Evolutionary conservation across 2,329 filamentous ascomycete genomes (phyloP), one percentile per base, ranked within the genome.

Genomic region (Fusarium marasasianum): DNA sequence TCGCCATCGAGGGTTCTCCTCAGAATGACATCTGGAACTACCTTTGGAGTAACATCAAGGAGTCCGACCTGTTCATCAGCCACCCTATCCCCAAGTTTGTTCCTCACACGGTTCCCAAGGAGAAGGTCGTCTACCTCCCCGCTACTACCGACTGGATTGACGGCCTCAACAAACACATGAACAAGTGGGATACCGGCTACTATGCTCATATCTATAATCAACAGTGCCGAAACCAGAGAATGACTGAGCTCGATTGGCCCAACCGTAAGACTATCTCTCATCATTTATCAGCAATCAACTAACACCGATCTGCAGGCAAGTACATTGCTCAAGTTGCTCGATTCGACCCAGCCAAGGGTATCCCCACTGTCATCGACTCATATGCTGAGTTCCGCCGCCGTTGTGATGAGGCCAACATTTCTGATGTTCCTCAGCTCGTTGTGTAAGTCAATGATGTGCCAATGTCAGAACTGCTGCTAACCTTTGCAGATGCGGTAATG

Each of bases 71-170:
- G 80, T 96, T 95, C 82, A 92, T 96, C 81, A 94, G 92, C 76
- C 94, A 96, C 76, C 94, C 94, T 0, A 93, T 96, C 60, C 90
- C 89, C 47, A 86, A 87, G 31, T 96, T 96, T 75, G 92, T 96
- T 15, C 94, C 94, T 5, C 83, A 86, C 37, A 91, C 86, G 64
- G 92, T 96, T 10, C 89, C 91, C 4, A 82, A 82, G 3, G 85
- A 91, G 60, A 92, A 89, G 74, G 91, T 96, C 1, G 91, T 89
- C 4, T 95, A 95, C 80, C 85, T 96, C 79, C 93, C 93, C 7
- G 94, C 94, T 17, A 93, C 93, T 1, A 96, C 93, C 0, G 94
- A 96, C 81, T 96, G 93, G 90, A 86, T 95, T 8, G 94, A 96
- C 79, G 94, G 94, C 14, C 82, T 96, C 74, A 96, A 95, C 85